Conservation (phyloP, 371 early-diverging fungal species). For the Saksenaea vasiformis region DNA sequence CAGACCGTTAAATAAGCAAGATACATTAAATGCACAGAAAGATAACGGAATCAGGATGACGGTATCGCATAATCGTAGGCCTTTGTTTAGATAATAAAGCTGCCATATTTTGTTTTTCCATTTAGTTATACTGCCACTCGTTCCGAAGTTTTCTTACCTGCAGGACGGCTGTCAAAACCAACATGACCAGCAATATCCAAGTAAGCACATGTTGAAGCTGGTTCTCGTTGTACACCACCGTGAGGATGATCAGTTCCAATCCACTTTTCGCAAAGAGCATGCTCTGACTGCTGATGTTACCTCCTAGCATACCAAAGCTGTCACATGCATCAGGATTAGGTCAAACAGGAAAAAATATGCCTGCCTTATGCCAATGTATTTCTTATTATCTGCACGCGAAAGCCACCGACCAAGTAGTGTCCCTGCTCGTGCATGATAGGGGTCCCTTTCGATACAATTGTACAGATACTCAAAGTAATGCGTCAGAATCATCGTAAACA, state of each 20-base stretch:
- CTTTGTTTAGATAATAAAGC: conserved; percentile 81
- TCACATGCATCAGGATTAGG: neutral
- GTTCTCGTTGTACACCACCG: conserved; percentile 60
- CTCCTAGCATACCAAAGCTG: conserved; percentile 70
- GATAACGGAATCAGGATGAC: conserved; percentile 79
- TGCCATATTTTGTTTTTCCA: conserved; percentile 20
- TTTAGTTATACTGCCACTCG: neutral
- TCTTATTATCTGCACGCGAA: conserved; percentile 29
- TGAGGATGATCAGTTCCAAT: conserved; percentile 69
- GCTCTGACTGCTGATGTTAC: conserved; percentile 76
- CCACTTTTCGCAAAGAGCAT: conserved; percentile 83
- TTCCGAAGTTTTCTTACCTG: conserved; percentile 50
- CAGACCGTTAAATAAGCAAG: conserved; percentile 77
- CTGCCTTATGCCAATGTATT: conserved; percentile 46
- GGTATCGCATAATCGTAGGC: conserved; percentile 75
- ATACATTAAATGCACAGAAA: conserved; percentile 77
- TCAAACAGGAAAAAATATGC: neutral
- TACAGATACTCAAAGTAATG: conserved; percentile 52
- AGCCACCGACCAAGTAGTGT: conserved; percentile 27
- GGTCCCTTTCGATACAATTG: conserved; percentile 23
- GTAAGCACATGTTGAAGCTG: conserved; percentile 74
- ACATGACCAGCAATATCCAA: conserved; percentile 68
- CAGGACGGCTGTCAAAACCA: conserved; percentile 66
- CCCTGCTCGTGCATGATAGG: neutral
- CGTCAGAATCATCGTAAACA: conserved; percentile 52